phyloP scores from a whole-genome alignment of 2,329 filamentous ascomycete species.

The Neophaeococcomyces aloes region DNA sequence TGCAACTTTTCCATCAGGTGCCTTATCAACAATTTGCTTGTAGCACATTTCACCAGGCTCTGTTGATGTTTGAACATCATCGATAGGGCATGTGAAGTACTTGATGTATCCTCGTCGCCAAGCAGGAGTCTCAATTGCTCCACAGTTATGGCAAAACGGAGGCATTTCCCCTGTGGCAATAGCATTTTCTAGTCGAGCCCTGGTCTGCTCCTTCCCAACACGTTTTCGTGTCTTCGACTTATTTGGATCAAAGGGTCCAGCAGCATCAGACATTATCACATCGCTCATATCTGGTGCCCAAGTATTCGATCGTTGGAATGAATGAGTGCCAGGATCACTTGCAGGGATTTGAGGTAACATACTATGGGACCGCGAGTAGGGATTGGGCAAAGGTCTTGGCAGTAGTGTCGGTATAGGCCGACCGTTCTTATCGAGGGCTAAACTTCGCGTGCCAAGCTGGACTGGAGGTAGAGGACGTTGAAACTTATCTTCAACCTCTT shows the following conservation, averaged over 20 bases:
- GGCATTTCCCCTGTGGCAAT: slow-evolving; percentile 76
- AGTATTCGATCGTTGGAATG: slow-evolving; percentile 33
- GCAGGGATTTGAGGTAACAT: slow-evolving; percentile 30
- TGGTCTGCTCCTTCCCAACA: slow-evolving; percentile 52
- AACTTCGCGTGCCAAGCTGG: not conserved
- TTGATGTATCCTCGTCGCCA: slow-evolving; percentile 93
- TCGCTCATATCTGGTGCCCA: slow-evolving; percentile 37
- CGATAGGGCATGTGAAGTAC: slow-evolving; percentile 57
- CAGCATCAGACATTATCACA: slow-evolving; percentile 32
- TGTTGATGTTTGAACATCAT: slow-evolving; percentile 59
- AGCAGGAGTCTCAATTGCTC: slow-evolving; percentile 87
- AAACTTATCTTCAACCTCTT: not conserved
- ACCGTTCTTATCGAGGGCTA: slow-evolving; percentile 3
- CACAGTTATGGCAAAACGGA: slow-evolving; percentile 83
- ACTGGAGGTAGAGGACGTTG: slow-evolving; percentile 2
- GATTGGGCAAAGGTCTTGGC: slow-evolving; percentile 13
- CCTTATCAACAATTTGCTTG: slow-evolving; percentile 56
- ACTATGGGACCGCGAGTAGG: slow-evolving; percentile 3
- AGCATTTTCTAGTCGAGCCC: slow-evolving; percentile 44
- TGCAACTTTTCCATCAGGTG: slow-evolving; percentile 51
- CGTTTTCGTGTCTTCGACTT: slow-evolving; percentile 49
- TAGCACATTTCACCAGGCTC: slow-evolving; percentile 64
- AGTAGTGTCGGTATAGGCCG: slow-evolving; percentile 8
- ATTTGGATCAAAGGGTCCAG: slow-evolving; percentile 26
- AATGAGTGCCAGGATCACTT: slow-evolving; percentile 42